Conservation (phyloP, 1,139 yeast genomes). For the Geotrichum macrosporum region DNA sequence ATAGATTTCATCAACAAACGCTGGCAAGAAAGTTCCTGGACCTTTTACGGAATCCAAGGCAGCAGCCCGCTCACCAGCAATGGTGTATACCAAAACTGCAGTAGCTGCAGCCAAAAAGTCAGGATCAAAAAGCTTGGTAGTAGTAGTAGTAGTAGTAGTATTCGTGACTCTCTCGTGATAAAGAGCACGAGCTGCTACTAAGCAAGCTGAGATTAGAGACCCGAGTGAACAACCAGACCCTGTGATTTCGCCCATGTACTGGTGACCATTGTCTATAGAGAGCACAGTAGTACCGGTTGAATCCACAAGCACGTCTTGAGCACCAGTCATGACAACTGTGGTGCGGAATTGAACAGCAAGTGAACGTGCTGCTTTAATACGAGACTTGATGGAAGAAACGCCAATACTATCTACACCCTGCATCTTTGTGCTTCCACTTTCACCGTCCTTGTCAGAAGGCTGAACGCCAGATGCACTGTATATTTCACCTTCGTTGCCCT, state of each 20-base stretch:
- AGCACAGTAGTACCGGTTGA: constrained; percentile 38
- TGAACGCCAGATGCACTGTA: constrained; percentile 43
- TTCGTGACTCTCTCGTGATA: too few species aligned
- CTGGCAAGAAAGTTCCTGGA: constrained; percentile 51
- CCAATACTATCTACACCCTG: constrained; percentile 37
- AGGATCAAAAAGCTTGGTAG: too few species aligned
- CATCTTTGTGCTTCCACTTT: too few species aligned
- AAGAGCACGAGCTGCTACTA: constrained; percentile 36
- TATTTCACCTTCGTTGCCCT: constrained; percentile 88
- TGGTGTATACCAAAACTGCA: constrained; percentile 61
- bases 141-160: too few species aligned
- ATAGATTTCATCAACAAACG: constrained; percentile 47
- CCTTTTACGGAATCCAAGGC: constrained; percentile 29
- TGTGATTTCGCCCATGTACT: constrained; percentile 68
- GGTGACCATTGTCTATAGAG: constrained; percentile 56
- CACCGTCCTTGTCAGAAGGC: constrained; percentile 49
- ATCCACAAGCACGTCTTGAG: constrained; percentile 46
- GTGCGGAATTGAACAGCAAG: constrained; percentile 56
- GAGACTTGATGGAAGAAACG: constrained; percentile 34
- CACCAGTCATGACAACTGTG: constrained; percentile 72
- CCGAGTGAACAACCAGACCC: constrained; percentile 90
- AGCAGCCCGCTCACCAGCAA: constrained; percentile 52
- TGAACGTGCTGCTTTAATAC: constrained; percentile 39
- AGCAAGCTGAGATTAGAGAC: constrained; percentile 61
- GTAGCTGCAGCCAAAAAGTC: constrained; percentile 48